Percentiles rank a stretch among this genome's conserved stretches.
Conservation (phyloP, 768 basidiomycete genomes). For the Tephrocybe sp. region DNA sequence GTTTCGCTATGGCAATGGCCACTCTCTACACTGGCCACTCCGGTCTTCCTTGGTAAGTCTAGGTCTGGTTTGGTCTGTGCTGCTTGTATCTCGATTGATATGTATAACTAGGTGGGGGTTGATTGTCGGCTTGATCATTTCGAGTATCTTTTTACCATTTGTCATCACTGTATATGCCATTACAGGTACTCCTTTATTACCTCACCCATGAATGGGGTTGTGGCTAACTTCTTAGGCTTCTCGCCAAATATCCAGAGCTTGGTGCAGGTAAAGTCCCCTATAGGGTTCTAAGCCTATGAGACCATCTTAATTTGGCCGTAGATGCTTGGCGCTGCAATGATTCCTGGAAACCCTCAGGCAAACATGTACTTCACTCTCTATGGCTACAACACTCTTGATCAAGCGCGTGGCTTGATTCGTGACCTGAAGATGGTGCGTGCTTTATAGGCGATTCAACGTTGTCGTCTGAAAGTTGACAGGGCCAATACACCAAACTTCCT, state of each 20-base stretch:
- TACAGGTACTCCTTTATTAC: conserved; percentile 31
- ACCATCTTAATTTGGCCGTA: too few relatives aligned
- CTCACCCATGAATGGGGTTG: not conserved
- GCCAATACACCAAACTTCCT: conserved; percentile 57
- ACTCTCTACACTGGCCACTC: conserved; percentile 54
- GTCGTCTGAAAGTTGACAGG: conserved; percentile 12
- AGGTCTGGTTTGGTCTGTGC: not conserved
- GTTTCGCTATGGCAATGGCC: conserved; percentile 53
- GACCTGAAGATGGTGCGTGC: conserved; percentile 61
- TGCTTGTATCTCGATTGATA: not conserved
- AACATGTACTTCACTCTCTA: conserved; percentile 50
- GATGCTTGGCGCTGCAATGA: conserved; percentile 50
- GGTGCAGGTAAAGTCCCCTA: conserved; percentile 28
- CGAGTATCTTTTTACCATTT: conserved; percentile 49
- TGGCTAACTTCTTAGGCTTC: conserved; percentile 25
- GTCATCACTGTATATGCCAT: conserved; percentile 55
- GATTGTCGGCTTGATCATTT: conserved; percentile 52
- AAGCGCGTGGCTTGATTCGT: conserved; percentile 52
- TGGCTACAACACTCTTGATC: conserved; percentile 47
- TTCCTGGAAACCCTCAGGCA: conserved; percentile 48
- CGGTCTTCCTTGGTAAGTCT: conserved; percentile 52
- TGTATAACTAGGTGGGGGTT: conserved; percentile 45
- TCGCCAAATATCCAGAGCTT: conserved; percentile 35
- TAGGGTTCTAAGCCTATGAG: too few relatives aligned
- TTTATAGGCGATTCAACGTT: too few relatives aligned